A percentile compares a stretch with the other conserved stretches of the same genome.
Conservation (phyloP, 345 rosid genomes). For the Dipteronia sinensis region DNA sequence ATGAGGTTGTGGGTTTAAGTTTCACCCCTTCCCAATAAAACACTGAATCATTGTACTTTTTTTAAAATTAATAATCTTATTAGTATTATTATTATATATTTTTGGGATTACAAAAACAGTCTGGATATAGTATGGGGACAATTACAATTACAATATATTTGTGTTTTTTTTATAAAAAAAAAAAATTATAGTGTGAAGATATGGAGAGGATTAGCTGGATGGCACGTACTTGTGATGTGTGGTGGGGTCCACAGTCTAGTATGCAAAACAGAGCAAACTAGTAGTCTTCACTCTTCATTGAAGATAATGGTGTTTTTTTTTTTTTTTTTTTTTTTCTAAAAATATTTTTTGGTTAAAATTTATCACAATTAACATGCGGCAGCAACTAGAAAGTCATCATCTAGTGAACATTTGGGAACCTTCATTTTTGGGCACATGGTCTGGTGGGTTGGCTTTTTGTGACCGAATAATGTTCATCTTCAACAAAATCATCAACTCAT, state of each 20-base stretch:
- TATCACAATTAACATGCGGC: background rate
- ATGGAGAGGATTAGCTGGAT: conserved; percentile 37
- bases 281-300: too few relatives aligned
- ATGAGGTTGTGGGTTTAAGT: too few relatives aligned
- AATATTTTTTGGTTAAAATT: too few relatives aligned
- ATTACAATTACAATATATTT: background rate
- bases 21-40: too few relatives aligned
- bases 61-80: too few relatives aligned
- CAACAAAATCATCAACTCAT: background rate
- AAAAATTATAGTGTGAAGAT: background rate
- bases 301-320: background rate
- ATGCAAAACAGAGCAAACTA: too few relatives aligned
- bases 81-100: too few relatives aligned
- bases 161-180: background rate
- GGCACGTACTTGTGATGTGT: conserved; percentile 21
- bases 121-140: too few relatives aligned
- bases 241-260: conserved; percentile 19
- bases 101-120: too few relatives aligned
- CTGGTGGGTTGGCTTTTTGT: background rate
- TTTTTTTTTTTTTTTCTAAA: too few relatives aligned
- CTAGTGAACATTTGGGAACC: background rate
- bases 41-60: too few relatives aligned
- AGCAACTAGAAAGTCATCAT: background rate
- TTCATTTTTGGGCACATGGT: conserved; percentile 7
- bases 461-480: background rate